phyloP scores from a whole-genome alignment of 805 yeast species.

The Cyberlindnera veronae region DNA sequence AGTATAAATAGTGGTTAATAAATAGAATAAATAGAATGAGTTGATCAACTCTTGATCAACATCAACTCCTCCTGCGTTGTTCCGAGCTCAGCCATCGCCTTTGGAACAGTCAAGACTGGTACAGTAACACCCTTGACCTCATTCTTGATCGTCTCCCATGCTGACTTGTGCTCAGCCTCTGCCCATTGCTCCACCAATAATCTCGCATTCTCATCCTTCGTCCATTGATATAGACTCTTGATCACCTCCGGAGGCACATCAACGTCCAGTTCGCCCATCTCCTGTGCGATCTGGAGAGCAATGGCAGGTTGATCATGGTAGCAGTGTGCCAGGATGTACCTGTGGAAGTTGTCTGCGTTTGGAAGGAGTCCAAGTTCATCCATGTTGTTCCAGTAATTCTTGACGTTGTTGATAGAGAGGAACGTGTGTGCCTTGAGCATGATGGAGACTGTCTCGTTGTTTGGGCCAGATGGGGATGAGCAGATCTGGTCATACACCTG shows the following conservation, averaged over 20 bases:
- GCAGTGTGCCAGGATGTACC: conserved; percentile 66
- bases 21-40: too few relatives aligned
- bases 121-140: conserved; percentile 8
- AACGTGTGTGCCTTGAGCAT: conserved; percentile 63
- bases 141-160: conserved; percentile 37
- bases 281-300: conserved; percentile 50
- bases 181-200: conserved; percentile 35
- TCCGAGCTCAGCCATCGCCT: conserved; percentile 14
- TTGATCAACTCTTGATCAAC: conserved; percentile 15
- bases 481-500: conserved; percentile 59
- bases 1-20: conserved; percentile 1
- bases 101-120: conserved; percentile 6
- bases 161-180: conserved; percentile 24
- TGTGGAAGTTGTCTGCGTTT: conserved; percentile 48
- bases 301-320: conserved; percentile 56
- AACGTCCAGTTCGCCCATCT: conserved; percentile 46
- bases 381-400: conserved; percentile 58
- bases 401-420: conserved; percentile 50
- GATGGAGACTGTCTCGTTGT: conserved; percentile 60
- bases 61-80: conserved; percentile 12
- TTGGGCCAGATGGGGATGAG: conserved; percentile 48
- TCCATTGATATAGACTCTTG: conserved; percentile 44
- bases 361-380: conserved; percentile 48
- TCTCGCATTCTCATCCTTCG: conserved; percentile 23
- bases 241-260: conserved; percentile 42